Evolutionary conservation across 768 basidiomycete species (phyloP), one percentile per base, ranked within the genome.

Genomic region (Hygrophorus pudorinus): DNA sequence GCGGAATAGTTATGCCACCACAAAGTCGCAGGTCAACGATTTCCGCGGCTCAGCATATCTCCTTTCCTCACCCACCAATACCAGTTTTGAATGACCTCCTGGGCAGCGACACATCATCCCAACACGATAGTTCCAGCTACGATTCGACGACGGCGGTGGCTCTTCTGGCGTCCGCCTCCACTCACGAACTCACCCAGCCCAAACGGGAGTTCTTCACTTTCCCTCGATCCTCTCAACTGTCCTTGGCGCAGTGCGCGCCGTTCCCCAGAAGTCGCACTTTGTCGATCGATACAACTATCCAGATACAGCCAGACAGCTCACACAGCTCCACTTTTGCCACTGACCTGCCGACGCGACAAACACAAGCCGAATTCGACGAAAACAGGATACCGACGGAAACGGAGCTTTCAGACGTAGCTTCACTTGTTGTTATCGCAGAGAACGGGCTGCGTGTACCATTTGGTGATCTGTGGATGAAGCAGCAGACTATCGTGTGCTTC

Each of bases 401-500:
- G 8, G 76, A 85, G 53, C 67, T 92, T 45, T 62, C 67, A 3
- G 69, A 69, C 16, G 90, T 82, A 2, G 74, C 79, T 1, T 59
- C 73, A 12, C 66, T 85, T 24, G 65, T 72, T 14, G 75, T 94
- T 46, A 68, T 84, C 34, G 73, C 77, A 32, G 77, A 83, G 48
- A 75, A 75, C 11, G 90, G 89, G 2, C 53, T 76, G 7, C 70
- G 75, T 7, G 66, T 85, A 43, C 66, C 62, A 29, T 90, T 93
- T 48, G 81, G 84, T 0, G 73, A 79, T 17, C 59, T 94, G 32
- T 80, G 82, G 54, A 67, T 53, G 27, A 49, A 55, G 6, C 66
- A 65, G 38, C 65, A 65, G 46, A 83, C 81, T 0, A 72, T 91
- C 49, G 78, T 90, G 42, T 63, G 91, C 33, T 94, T 94, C 65